These are phyloP conservation scores for Didymella keratinophila DNA, from an alignment of 2,329 filamentous ascomycete genomes.

Conservation along the genomic window DNA sequence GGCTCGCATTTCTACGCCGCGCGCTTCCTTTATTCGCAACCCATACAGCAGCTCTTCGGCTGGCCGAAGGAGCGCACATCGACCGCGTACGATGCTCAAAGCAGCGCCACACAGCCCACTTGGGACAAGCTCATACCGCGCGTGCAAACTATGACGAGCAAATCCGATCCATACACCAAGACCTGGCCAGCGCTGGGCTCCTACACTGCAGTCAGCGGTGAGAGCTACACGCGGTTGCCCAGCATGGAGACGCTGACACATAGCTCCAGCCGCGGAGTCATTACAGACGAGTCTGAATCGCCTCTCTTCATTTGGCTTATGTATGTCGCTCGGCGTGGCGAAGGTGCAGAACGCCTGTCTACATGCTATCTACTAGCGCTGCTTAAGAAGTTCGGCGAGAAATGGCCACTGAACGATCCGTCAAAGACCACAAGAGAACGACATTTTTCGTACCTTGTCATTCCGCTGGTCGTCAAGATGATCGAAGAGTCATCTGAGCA, in stretches of 20 bases:
- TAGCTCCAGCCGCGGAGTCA: conserved; percentile 38
- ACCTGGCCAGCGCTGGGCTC: conserved; percentile 55
- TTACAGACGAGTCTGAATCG: conserved; percentile 55
- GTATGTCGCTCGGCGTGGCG: conserved; percentile 53
- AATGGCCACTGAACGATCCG: conserved; percentile 48
- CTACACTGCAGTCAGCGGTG: conserved; percentile 37
- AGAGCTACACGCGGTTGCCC: conserved; percentile 42
- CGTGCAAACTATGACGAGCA: conserved; percentile 50
- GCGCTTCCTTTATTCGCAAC: conserved; percentile 60
- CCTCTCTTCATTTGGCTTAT: conserved; percentile 59
- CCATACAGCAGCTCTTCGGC: conserved; percentile 46
- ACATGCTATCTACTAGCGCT: conserved; percentile 52
- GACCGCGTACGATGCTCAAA: conserved; percentile 29
- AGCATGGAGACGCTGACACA: conserved; percentile 45
- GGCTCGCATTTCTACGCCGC: conserved; percentile 81
- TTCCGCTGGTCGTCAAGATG: conserved; percentile 59
- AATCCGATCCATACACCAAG: conserved; percentile 51
- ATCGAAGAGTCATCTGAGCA: conserved; percentile 50
- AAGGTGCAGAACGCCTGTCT: conserved; percentile 52
- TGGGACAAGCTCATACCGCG: conserved; percentile 51
- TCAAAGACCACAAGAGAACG: conserved; percentile 51
- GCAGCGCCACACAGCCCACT: conserved; percentile 25
- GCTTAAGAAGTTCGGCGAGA: conserved; percentile 49
- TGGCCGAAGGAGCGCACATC: conserved; percentile 38
- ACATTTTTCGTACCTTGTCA: conserved; percentile 55